Base-by-base conservation (phyloP, 345 rosid species). In the Dimocarpus longan region DNA sequence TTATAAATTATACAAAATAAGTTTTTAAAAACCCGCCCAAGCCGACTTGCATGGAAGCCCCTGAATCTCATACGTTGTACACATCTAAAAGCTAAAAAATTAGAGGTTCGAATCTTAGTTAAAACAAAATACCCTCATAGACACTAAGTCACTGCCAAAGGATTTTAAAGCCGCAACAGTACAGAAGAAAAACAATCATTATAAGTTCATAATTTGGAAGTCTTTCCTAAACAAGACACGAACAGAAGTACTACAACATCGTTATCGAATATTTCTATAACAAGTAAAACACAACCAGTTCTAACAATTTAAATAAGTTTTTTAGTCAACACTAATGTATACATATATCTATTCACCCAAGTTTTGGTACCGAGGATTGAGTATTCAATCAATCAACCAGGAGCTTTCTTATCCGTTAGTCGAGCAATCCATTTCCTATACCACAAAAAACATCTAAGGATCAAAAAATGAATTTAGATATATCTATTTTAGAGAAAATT, bases 331-430 rank as follows among this genome's bases (percentile, higher is more conserved):
- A 52, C 11, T 19, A n/a, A 32, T 6, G 4, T 1, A 39, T 12
- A 54, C 24, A 39, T 19, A n/a, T 46, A 56, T 63, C 4, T 22
- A 0, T 9, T 32, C 67, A 73, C 24, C 8, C 24, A 64, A 64
- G 59, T 63, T 48, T 18, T 15, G 54, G 70, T 12, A 48, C 37
- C 13, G 10, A 16, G 54, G 54, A 48, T 52, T 52, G 57, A 50
- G 6, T 21, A 21, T 65, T 74, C 63, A 82, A 26, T 82, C 8
- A 78, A 26, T 82, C 81, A 2, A 69, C 48, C 12, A 78, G 32
- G 60, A 82, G 59, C 71, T 54, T 69, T 52, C 43, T 42, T 63
- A 50, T 26, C 66, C 10, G 76, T 42, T 72, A 16, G 24, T 70
- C 37, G 3, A 28, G 68, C n/a, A 44, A 13, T 6, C 63, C 70